phyloP scores from a whole-genome alignment of 139 green algal genomes.

The Chlorella sp. region DNA sequence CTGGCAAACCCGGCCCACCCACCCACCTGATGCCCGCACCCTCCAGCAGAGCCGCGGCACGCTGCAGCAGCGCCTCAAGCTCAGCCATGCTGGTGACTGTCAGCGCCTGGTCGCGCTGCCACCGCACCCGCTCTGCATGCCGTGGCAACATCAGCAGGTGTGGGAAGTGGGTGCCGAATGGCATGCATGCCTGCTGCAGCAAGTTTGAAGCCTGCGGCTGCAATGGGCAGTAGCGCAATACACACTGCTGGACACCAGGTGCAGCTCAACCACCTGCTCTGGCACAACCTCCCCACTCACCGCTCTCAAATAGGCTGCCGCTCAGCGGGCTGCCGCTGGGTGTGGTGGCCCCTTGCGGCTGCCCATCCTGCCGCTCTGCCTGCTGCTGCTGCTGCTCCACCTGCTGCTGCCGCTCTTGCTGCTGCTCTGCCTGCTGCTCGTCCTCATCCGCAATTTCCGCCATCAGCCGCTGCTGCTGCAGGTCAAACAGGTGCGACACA shows the following conservation, averaged over 20 bases:
- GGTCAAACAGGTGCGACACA: conserved; percentile 58
- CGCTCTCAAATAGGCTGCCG: conserved; percentile 12
- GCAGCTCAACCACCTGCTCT: no score
- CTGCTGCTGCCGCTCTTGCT: background rate
- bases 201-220: no score
- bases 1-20: background rate
- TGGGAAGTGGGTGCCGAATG: background rate
- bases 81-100: conserved; percentile 22
- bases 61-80: conserved; percentile 34
- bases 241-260: no score
- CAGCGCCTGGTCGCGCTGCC: conserved; percentile 14
- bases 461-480: conserved; percentile 22
- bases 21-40: conserved; percentile 31
- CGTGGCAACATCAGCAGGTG: background rate
- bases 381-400: background rate
- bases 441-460: background rate
- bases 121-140: conserved; percentile 8
- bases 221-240: no score
- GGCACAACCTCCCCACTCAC: no score
- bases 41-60: conserved; percentile 25
- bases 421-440: background rate
- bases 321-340: background rate
- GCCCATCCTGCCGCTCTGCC: background rate
- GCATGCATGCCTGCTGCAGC: background rate
- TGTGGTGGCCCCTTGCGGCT: no score